Evolutionary conservation across 805 yeast genomes (phyloP).

Genomic region (Henningerozyma blattae): DNA sequence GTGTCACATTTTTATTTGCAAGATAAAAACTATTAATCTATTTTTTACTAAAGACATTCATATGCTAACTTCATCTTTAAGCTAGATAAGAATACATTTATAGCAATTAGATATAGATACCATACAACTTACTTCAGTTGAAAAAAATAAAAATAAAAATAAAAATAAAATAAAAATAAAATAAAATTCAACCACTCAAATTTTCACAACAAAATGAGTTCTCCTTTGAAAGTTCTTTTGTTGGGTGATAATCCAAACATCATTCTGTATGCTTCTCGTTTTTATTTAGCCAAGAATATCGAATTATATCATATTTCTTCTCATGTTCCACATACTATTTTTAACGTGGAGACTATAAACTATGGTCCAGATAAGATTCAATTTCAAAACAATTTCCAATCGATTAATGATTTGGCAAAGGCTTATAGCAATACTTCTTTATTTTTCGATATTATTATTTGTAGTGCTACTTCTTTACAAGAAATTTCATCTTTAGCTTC

Average conservation of each 20-base stretch:
- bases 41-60: no score
- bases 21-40: no score
- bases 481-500: conserved; percentile 31
- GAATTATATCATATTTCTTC: conserved; percentile 12
- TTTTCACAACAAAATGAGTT: not conserved
- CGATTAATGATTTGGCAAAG: conserved; percentile 8
- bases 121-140: not conserved
- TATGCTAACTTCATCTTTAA: no score
- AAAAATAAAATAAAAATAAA: not conserved
- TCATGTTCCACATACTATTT: conserved; percentile 5
- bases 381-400: conserved; percentile 16
- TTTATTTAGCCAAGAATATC: conserved; percentile 11
- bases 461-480: conserved; percentile 36
- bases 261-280: conserved; percentile 14
- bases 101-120: not conserved
- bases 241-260: conserved; percentile 17
- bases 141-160: not conserved
- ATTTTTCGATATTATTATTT: conserved; percentile 31
- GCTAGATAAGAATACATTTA: no score
- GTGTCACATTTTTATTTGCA: no score
- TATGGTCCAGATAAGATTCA: conserved; percentile 10
- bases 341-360: conserved; percentile 7
- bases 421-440: not conserved
- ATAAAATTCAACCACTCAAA: no score
- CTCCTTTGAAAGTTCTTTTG: conserved; percentile 9